Percentiles rank a stretch among this genome's conserved stretches.
Conservation (phyloP, 1,284 basidiomycete genomes). For the Leccinum insolens region DNA sequence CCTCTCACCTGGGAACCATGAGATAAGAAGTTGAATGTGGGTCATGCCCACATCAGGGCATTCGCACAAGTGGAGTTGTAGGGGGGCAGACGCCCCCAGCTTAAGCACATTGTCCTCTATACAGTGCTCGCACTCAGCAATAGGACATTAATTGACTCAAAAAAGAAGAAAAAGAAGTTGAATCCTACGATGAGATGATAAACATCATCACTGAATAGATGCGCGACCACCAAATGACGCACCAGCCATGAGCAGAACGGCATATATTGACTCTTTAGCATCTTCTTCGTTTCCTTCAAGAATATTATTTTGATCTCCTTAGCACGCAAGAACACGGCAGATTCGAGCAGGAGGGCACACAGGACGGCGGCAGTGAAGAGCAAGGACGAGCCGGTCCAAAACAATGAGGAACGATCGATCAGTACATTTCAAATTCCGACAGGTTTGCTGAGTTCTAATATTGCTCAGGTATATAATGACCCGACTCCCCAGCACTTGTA, state of each 20-base stretch:
- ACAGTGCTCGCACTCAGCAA: too few species aligned
- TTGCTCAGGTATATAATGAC: too few species aligned
- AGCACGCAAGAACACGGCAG: constrained; percentile 71
- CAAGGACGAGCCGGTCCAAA: constrained; percentile 76
- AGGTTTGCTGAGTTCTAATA: too few species aligned
- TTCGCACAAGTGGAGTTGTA: too few species aligned
- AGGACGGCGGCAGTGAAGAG: constrained; percentile 76
- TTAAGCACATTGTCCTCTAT: too few species aligned
- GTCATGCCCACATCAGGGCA: too few species aligned
- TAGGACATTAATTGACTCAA: too few species aligned
- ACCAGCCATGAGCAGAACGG: constrained; percentile 79
- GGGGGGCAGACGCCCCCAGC: too few species aligned
- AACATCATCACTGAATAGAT: neutral
- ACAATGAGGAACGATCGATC: constrained; percentile 60
- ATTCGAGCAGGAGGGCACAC: constrained; percentile 80
- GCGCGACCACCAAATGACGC: constrained; percentile 26
- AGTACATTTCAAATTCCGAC: too few species aligned
- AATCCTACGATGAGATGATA: constrained; percentile 54
- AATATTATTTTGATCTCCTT: constrained; percentile 54
- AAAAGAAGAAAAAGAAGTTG: constrained; percentile 69
- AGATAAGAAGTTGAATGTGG: constrained; percentile 85
- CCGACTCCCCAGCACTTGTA: too few species aligned
- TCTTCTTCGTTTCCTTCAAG: constrained; percentile 67
- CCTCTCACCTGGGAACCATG: constrained; percentile 81
- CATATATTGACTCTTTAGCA: constrained; percentile 90